Base-by-base conservation (phyloP, 495 filamentous ascomycete species). In the Penicillium pancosmium region DNA sequence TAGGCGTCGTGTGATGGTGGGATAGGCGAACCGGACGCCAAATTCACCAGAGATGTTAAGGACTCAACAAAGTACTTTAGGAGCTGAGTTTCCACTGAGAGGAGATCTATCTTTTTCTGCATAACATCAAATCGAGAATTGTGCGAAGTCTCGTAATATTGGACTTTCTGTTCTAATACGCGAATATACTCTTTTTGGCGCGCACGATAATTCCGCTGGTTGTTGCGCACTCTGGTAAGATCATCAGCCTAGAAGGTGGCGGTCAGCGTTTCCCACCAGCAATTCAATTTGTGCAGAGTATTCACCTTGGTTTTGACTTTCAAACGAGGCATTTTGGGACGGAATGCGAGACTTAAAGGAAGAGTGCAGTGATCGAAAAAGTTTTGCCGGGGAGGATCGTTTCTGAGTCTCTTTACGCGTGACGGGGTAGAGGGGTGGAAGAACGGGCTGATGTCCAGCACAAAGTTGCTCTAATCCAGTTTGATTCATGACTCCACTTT, bases 161-260 rank as follows among this genome's bases (percentile, higher is more conserved):
- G 25, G 6, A 48, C 55, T 47, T 57, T 57, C 16, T 52, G 27
- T 44, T 63, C 60, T n/a, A 63, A 36, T n/a, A 46, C 50, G 5
- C 34, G 51, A 15, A 63, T 31, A 27, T 63, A 63, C 18, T 55
- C 51, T 9, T 50, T 43, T 5, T 35, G 38, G 11, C 56, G 57
- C 43, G 53, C 50, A 27, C 60, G 57, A 33, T 38, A 63, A 44
- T 52, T 58, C 23, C 60, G 44, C 36, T 63, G 60, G 38, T 63
- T 63, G 49, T 59, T 51, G 40, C 60, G 60, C 35, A 59, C 44
- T 27, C 60, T 56, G 47, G 56, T 55, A 21, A 63, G 60, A 44
- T 63, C 40, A 13, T 63, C 56, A 48, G 50, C 40, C 56, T 63
- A 46, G 41, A 50, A 48, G 49, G 56, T 34, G 3, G n/a, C 7